A percentile compares a stretch with the other conserved stretches of the same genome.
phyloP scores from a whole-genome alignment of 1,284 basidiomycete species.

The Pseudozyma tsukubaensis region DNA sequence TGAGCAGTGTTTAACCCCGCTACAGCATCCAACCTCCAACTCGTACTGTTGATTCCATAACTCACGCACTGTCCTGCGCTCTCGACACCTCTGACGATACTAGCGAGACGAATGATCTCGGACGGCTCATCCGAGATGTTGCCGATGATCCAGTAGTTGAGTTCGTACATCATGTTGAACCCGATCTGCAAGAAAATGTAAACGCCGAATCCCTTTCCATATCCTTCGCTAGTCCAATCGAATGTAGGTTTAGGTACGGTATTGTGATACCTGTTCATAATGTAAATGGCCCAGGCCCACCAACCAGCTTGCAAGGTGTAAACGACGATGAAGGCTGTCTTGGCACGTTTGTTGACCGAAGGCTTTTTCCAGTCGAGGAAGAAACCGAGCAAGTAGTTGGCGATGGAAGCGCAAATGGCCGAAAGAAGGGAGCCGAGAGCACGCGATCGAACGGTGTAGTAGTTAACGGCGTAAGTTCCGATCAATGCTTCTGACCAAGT shows the following conservation, averaged over 20 bases:
- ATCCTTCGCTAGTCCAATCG: slow-evolving; percentile 63
- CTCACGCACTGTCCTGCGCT: slow-evolving; percentile 63
- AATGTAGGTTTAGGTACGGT: slow-evolving; percentile 40
- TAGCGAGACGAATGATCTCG: slow-evolving; percentile 63
- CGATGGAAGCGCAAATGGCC: slow-evolving; percentile 62
- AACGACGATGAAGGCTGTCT: slow-evolving; percentile 52
- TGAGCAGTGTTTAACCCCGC: slow-evolving; percentile 65
- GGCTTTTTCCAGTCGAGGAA: slow-evolving; percentile 65
- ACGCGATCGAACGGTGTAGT: slow-evolving; percentile 58
- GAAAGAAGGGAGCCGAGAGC: slow-evolving; percentile 69
- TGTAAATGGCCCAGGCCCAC: slow-evolving; percentile 68
- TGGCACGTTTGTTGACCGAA: slow-evolving; percentile 58
- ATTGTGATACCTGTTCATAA: slow-evolving; percentile 55
- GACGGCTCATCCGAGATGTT: slow-evolving; percentile 43
- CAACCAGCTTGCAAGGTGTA: slow-evolving; percentile 55
- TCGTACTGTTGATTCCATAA: slow-evolving; percentile 63
- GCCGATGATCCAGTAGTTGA: slow-evolving; percentile 63
- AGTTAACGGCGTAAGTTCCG: slow-evolving; percentile 64
- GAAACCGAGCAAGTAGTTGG: slow-evolving; percentile 66
- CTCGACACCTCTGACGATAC: slow-evolving; percentile 64
- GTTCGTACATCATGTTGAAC: slow-evolving; percentile 60
- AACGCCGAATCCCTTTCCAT: slow-evolving; percentile 60
- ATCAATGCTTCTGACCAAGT: slow-evolving; percentile 63
- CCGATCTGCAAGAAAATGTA: slow-evolving; percentile 64
- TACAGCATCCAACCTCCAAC: slow-evolving; percentile 57